phyloP scores from a whole-genome alignment of 768 basidiomycete species.

The Tephrocybe sp. region DNA sequence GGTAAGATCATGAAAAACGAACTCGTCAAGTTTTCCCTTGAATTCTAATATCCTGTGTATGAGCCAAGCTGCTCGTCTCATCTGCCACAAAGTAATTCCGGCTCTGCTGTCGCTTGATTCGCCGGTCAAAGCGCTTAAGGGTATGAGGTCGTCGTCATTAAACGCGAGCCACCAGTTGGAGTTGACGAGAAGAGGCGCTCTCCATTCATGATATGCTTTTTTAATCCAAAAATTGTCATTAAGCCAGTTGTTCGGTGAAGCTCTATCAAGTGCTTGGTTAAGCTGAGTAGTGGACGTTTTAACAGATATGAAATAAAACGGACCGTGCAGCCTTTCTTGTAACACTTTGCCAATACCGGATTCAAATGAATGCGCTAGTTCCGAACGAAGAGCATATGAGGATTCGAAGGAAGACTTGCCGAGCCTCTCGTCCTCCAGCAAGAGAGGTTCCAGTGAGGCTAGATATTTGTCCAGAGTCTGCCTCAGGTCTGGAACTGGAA shows the following conservation, averaged over 20 bases:
- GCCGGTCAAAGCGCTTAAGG: slow-evolving; percentile 35
- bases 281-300: slow-evolving; percentile 18
- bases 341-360: slow-evolving; percentile 62
- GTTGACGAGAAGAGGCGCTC: slow-evolving; percentile 80
- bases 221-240: slow-evolving; percentile 91
- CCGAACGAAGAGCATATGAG: slow-evolving; percentile 51
- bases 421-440: slow-evolving; percentile 68
- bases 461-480: slow-evolving; percentile 78
- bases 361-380: slow-evolving; percentile 69
- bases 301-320: slow-evolving; percentile 20
- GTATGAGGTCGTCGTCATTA: slow-evolving; percentile 67
- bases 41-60: slow-evolving; percentile 69
- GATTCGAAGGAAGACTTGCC: slow-evolving; percentile 50
- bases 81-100: slow-evolving; percentile 76
- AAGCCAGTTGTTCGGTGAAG: slow-evolving; percentile 90
- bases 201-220: slow-evolving; percentile 85
- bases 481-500: slow-evolving; percentile 80
- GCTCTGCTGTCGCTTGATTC: slow-evolving; percentile 36
- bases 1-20: slow-evolving; percentile 3
- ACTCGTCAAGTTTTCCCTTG: slow-evolving; percentile 65
- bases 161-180: slow-evolving; percentile 97
- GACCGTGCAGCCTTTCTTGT: slow-evolving; percentile 75
- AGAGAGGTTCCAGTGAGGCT: slow-evolving; percentile 71
- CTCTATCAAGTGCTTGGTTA: slow-evolving; percentile 68
- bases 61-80: slow-evolving; percentile 82